These are phyloP conservation scores for Leavenworthia alabamica DNA, from an alignment of 345 rosid species.

Conservation along the genomic window DNA sequence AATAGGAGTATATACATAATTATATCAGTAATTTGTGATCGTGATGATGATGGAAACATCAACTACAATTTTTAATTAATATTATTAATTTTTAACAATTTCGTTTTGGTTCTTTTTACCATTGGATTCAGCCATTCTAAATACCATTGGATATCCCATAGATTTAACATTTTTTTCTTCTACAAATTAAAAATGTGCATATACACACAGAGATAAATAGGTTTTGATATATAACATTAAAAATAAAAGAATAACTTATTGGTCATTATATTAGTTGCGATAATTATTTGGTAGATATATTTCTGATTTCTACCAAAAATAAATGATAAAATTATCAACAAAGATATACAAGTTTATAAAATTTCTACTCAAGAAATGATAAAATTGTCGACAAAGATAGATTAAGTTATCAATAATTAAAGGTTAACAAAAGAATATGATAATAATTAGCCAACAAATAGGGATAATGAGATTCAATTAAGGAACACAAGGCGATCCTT, in stretches of 20 bases:
- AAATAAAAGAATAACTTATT: background rate
- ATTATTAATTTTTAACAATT: background rate
- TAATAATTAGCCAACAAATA: constrained; percentile 5
- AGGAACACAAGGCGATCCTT: constrained; percentile 21
- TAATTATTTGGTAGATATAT: background rate
- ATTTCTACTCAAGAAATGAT: no score
- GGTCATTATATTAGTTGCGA: background rate
- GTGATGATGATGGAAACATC: constrained; percentile 31
- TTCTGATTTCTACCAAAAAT: background rate
- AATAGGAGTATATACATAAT: constrained; percentile 13
- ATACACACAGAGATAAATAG: background rate
- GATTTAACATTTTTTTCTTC: background rate
- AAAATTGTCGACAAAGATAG: no score
- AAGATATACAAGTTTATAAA: background rate
- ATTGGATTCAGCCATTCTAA: background rate
- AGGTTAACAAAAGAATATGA: background rate
- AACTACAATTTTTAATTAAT: constrained; percentile 21
- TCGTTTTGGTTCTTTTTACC: background rate
- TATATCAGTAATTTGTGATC: constrained; percentile 12
- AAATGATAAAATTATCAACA: background rate
- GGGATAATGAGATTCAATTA: constrained; percentile 1
- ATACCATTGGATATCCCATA: constrained; percentile 16
- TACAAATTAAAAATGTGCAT: background rate
- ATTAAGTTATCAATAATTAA: background rate
- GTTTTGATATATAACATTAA: background rate